These are phyloP conservation scores for Sechiopsis laciniata DNA, from an alignment of 306 rosid species.

Conservation along the genomic window DNA sequence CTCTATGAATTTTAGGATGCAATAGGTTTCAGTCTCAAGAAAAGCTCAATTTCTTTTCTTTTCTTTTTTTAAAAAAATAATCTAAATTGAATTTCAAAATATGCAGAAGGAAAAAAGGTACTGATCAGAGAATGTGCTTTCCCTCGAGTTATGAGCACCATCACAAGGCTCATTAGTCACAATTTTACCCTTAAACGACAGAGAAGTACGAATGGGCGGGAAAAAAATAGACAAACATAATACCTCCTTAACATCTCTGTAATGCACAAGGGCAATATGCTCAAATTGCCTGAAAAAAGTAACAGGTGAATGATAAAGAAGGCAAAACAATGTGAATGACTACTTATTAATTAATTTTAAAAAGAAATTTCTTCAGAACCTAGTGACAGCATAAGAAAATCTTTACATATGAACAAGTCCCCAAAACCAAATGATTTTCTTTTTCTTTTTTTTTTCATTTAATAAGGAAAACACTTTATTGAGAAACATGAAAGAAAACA, in stretches of 20 bases:
- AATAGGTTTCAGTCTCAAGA: neutral
- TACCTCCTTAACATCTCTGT: slow-evolving; percentile 64
- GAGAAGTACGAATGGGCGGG: slow-evolving; percentile 2
- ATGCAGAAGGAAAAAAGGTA: neutral
- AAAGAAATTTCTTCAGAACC: neutral
- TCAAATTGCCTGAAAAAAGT: slow-evolving; percentile 50
- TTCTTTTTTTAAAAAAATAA: too few species aligned
- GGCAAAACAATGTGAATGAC: neutral
- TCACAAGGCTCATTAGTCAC: neutral
- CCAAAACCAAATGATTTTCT: too few species aligned
- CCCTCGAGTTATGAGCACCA: neutral
- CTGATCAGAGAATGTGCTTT: slow-evolving; percentile 5
- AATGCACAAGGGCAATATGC: slow-evolving; percentile 77
- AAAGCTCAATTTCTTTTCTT: too few species aligned
- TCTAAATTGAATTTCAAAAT: neutral
- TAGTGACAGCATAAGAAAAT: neutral
- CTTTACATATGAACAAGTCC: neutral
- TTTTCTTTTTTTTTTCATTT: too few species aligned
- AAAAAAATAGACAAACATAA: slow-evolving; percentile 10
- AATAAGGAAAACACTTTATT: too few species aligned
- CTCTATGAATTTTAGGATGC: slow-evolving; percentile 2
- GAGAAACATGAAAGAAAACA: too few species aligned
- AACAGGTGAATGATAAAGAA: neutral
- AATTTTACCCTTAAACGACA: neutral
- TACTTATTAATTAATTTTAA: neutral